Evolutionary conservation across 2,329 filamentous ascomycete genomes (phyloP), one percentile per base, ranked within the genome.

Genomic region (Sporothrix protearum): DNA sequence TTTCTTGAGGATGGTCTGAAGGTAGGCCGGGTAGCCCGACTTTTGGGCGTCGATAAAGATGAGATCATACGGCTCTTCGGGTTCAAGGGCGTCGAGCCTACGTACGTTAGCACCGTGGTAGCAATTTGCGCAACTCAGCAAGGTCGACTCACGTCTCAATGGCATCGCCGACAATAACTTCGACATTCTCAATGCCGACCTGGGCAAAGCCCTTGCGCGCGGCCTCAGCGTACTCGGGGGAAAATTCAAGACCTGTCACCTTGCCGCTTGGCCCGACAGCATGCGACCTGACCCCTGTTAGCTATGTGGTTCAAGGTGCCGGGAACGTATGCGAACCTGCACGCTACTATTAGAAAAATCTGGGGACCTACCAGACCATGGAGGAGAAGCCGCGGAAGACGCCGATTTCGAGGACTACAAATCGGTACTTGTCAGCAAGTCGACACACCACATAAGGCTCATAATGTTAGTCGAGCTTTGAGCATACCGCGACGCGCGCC

Each of bases 21-120:
- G 79, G 76, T 87, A 87, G 7, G 75, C 76, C 0, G 83, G 82
- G 75, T 87, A 86, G n/a, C 82, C 83, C 0, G 80, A 78, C 78
- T 87, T 87, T 71, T 87, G 81, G 30, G 85, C 85, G 71, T 87
- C 85, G 73, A 87, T 81, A 76, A 87, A 87, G 76, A 87, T 80
- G 59, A 86, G 77, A 76, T 87, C 85, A 74, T 85, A 87, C 3
- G 85, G 83, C 75, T 82, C 77, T 47, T 77, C 71, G 71, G 78
- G 75, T 72, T 81, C 74, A 3, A 80, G 78, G n/a, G 75, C 71
- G 7, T 77, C 75, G 10, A 82, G 77, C 2, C 80, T 81, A 19
- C 7, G 55, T 0, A 28, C 2, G 30, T 66, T 19, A 59, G 55
- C 7, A 12, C 7, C 10, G 22, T 9, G 22, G 28, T 28, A 5